Evolutionary conservation across 2,329 filamentous ascomycete genomes (phyloP), one percentile per base, ranked within the genome.

Genomic region (Botryotinia calthae): DNA sequence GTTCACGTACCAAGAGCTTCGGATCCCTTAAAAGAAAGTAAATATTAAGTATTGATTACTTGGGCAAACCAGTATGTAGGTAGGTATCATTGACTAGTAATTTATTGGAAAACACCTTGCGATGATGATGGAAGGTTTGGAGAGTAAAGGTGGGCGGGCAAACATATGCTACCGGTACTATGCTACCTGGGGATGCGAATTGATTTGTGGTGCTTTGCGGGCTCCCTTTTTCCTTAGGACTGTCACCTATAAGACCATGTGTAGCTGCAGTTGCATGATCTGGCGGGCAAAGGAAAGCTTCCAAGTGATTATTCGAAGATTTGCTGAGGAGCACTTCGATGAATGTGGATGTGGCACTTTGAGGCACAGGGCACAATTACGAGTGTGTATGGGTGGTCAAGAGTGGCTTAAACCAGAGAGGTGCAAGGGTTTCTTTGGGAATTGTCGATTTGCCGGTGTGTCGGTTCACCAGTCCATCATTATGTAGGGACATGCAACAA

Each of bases 231-330:
- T 16, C 54, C n/a, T 9, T 28, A 42, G 68, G 34, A 28, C 25
- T 20, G 22, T 25, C 28, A 34, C 51, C 44, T 48, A 63, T 28
- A 37, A 63, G 58, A 48, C 25, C 54, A 48, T 28, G n/a, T 37
- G 62, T 25, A 42, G 22, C n/a, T 44, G 62, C n/a, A n/a, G 22
- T 67, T 70, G 68, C 68, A 70, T 70, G 68, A 70, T 61, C 68
- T 70, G 56, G 68, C 48, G 68, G 68, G 56, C 58, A 62, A 63
- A 31, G 40, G 40, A 61, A 70, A 46, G 54, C 56, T 40, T 63
- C 28, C 54, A 22, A 44, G 42, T 37, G 42, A 54, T 54, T 34
- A 18, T 56, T 56, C 51, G 9, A 42, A 54, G 40, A 42, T 44
- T 69, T 68, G 18, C 46, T 54, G 48, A 54, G 48, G 48, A 28